Evolutionary conservation across 345 rosid genomes (phyloP), one percentile per base, ranked within the genome.

Genomic region (Nephelium lappaceum): DNA sequence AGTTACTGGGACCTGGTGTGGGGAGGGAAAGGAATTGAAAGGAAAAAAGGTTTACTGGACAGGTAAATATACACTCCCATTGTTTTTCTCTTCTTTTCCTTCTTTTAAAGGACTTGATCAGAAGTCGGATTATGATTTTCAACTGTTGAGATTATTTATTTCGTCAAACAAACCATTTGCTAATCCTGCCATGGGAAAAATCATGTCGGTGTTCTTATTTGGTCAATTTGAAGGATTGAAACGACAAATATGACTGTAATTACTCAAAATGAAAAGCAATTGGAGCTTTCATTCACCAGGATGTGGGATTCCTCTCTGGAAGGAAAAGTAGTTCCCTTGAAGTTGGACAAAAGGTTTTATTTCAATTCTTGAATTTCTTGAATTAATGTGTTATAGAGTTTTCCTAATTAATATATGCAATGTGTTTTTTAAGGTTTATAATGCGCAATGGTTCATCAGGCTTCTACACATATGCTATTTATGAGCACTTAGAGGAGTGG

Each of bases 1-100:
- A 94, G 97, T 80, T 93, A 93, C 62, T 92, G 93, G 93, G 95
- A 92, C 78, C 86, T 90, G 58, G 91, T 85, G 7, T 92, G 94
- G 97, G 86, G 79, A 69, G 80, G 79, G 5, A 81, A 85, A 65
- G 95, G 93, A 77, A 73, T 5, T 71, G 66, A 19, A 84, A 79
- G 66, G 64, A 84, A 78, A n/a, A 88, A 86, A 69, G 95, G 93
- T 9, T 74, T 24, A 16, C 80, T 86, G 10, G 92, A 90, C 53
- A 80, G 77, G 36, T 31, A 31, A 31, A 31, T 31, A 31, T 31
- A 31, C 0, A 31, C 36, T 31, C 36, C 36, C 36, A 31, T 4
- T 31, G 36, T 31, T 31, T 31, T 31, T 31, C 8, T 45, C 51
- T 45, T 45, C 51, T 45, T 45, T 0, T 45, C 51, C 12, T 0